Conservation (phyloP, 768 basidiomycete genomes). For the Hydnomerulius pinastri region DNA sequence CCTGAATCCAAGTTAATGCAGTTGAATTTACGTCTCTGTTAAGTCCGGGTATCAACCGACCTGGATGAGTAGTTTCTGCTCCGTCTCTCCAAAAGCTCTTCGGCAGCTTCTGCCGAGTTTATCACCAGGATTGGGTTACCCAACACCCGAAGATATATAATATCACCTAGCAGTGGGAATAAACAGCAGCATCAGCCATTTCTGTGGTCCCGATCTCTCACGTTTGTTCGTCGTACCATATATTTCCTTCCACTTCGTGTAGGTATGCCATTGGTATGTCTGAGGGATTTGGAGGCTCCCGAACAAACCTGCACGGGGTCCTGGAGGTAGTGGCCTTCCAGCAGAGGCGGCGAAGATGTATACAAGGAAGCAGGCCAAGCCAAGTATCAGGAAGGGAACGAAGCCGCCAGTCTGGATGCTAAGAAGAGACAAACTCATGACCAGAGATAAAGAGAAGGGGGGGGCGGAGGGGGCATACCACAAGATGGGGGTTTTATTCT, state of each 20-base stretch:
- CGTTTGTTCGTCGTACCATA: conserved; percentile 37
- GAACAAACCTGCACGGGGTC: conserved; percentile 42
- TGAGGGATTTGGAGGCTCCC: conserved; percentile 35
- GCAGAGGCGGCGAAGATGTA: conserved; percentile 7
- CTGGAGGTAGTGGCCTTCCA: conserved; percentile 37
- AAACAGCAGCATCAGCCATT: not conserved
- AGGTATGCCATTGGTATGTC: conserved; percentile 45
- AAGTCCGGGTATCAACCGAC: conserved; percentile 6
- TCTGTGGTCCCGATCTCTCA: not conserved
- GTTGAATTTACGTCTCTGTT: not conserved
- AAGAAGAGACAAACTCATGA: not conserved
- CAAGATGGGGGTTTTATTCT: not conserved
- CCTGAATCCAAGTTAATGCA: conserved; percentile 16
- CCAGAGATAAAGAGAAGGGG: not conserved
- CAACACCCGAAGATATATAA: conserved; percentile 45
- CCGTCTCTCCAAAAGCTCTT: conserved; percentile 49
- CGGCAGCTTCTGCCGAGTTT: conserved; percentile 41
- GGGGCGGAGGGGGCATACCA: not conserved
- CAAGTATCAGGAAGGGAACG: conserved; percentile 5
- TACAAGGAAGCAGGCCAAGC: conserved; percentile 12
- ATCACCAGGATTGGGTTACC: conserved; percentile 50
- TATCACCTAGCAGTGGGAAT: conserved; percentile 38
- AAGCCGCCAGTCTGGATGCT: not conserved
- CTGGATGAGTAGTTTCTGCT: conserved; percentile 46
- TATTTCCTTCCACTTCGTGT: conserved; percentile 44